Base-by-base conservation (phyloP, 1,284 basidiomycete genomes). In the Microbotryomycetes sp. region DNA sequence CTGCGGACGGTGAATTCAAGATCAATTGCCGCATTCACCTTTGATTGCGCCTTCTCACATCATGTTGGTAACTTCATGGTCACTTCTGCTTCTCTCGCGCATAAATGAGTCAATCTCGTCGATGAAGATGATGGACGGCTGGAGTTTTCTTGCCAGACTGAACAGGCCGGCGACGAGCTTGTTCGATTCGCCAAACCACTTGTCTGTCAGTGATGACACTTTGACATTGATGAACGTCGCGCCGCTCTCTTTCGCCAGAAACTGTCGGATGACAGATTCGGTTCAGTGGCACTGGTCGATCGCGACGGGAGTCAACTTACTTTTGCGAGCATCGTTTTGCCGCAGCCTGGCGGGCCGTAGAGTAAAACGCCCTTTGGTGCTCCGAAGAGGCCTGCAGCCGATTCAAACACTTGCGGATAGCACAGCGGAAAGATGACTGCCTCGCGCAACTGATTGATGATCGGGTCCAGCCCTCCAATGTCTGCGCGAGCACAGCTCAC, bases 51-150 rank as follows among this genome's bases (percentile, higher is more conserved):
- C 13, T 7, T 58, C 60, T 15, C 50, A 67, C 85, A 98, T 96
- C 92, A 97, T 97, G 5, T 87, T 91, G 27, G 92, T 97, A 51
- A 93, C 94, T 73, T 98, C 96, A 76, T 99, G 96, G 73, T 98
- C 96, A 13, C 87, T 87, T 56, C 85, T 83, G 13, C 78, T 78
- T 64, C 96, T 81, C 75, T 97, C 91, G 59, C 94, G 80, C 75
- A 98, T 78, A 76, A 99, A 91, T 7, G 88, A 90, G 73, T 89
- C 87, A 61, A 89, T 88, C 75, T 88, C 87, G 74, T 89, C 86
- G 71, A 88, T 87, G 74, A 89, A 89, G 64, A 89, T 85, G 73
- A 89, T 88, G 59, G 81, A 81, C 3, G 87, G 87, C 72, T 88
- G 85, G 5, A 86, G 78, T 74, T 88, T 88, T 55, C 81, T 77